Base-by-base conservation (phyloP, 1,284 basidiomycete species). In the Ustilago lituana region DNA sequence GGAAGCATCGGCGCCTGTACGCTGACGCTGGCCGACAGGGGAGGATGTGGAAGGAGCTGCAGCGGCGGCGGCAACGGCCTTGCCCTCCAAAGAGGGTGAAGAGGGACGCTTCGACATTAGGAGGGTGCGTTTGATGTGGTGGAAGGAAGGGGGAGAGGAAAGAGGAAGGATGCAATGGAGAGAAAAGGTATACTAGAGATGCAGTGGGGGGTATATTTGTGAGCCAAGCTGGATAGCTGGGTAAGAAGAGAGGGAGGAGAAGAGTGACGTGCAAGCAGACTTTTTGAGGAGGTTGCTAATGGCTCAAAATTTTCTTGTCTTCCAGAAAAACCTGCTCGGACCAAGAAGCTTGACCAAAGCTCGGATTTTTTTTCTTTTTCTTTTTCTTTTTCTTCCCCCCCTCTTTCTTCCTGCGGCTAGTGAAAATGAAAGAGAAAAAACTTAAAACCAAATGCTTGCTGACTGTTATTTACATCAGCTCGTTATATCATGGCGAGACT, bases 81-180 rank as follows among this genome's bases (percentile, higher is more conserved):
- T 57, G 53, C 48, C 52, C 31, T 57, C 57, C 17, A 58, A 27
- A 5, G 56, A 64, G n/a, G 67, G 67, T 7, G 67, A 70, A 12
- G 66, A 64, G 22, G 67, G 61, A 29, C 67, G 67, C 32, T 70
- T 70, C 9, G 67, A 70, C 67, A 68, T 68, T 37, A 20, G 58
- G 49, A 7, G n/a, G n/a, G n/a, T n/a, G n/a, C n/a, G n/a, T n/a
- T 22, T 14, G 31, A 15, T 22, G 27, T 17, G 14, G 17, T 8
- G 17, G 37, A 26, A 23, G 14, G 36, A 32, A 43, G 26, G 23
- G 17, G 17, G 3, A 14, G 24, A 29, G 37, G 26, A 17, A 17
- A 24, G 35, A 37, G 19, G 20, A 7, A 33, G 29, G 35, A 56
- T 55, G 43, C 43, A 15, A 47, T 15, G 44, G 27, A 39, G 22